phyloP scores from a whole-genome alignment of 257 asterid species.

The Salvia splendens region DNA sequence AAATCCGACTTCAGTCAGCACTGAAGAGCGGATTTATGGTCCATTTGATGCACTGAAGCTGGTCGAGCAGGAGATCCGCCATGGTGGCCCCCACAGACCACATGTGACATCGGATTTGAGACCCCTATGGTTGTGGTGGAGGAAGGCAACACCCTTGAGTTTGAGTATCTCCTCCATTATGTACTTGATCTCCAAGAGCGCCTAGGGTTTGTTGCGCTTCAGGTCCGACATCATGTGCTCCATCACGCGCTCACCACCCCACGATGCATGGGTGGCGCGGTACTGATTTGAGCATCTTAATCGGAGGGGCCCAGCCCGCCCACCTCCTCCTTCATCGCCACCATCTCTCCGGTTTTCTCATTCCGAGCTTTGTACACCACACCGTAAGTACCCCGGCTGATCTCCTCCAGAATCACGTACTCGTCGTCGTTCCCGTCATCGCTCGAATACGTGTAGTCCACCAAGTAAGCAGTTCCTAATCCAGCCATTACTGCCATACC shows the following conservation, averaged over 20 bases:
- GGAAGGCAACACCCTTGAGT: not conserved
- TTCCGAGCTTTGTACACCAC: not conserved
- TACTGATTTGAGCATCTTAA: not conserved
- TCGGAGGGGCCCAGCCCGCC: not conserved
- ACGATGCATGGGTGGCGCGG: constrained; percentile 12
- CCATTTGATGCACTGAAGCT: not conserved
- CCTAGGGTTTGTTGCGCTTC: not conserved
- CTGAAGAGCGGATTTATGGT: not conserved
- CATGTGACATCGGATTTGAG: not conserved
- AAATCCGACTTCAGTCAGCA: not conserved
- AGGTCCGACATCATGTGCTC: constrained; percentile 10
- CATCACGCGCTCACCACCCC: not conserved
- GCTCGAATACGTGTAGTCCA: no score
- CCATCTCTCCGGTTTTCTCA: not conserved
- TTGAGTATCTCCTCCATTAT: not conserved
- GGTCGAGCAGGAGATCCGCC: not conserved
- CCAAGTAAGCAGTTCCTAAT: no score
- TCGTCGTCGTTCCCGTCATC: not conserved
- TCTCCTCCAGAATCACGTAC: not conserved
- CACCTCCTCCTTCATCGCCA: not conserved
- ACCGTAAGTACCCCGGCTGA: not conserved
- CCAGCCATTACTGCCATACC: no score
- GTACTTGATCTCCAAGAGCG: not conserved
- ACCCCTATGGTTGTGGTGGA: not conserved
- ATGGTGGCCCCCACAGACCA: constrained; percentile 11